Base-by-base conservation (phyloP, 1,139 yeast genomes). In the Pichia sp. region DNA sequence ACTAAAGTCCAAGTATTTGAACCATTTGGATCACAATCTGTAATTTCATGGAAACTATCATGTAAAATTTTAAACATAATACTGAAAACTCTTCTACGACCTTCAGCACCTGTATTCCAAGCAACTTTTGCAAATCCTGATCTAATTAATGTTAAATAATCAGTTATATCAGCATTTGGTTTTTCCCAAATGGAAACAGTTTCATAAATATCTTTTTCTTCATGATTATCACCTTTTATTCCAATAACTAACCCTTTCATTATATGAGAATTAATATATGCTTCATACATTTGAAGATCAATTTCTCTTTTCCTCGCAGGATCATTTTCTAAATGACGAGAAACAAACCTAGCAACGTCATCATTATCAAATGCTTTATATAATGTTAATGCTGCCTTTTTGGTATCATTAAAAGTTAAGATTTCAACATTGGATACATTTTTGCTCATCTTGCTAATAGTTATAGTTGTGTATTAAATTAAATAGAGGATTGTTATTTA, bases 161-260 rank as follows among this genome's bases (percentile, higher is more conserved):
- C 69, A 46, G 73, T 76, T 46, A 66, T 66, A 44, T 76, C 68
- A 1, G 82, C 54, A 3, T 59, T 72, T 4, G 86, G 86, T 16
- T 70, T 68, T 37, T 80, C 68, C 85, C 86, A 80, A 33, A 79
- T 61, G 9, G 82, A 76, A 27, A 80, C 82, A 4, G 83, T 78
- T 60, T 80, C 85, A 59, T 75, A 80, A 11, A 67, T 68, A 10
- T 70, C 71, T 30, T 43, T 49, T 7, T 45, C 30, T 39, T 62
- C 64, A 42, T 55, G 57, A 36, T 53, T 51, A 1, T 60, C 66
- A 25, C 67, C 66, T 34, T 57, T 61, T 11, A 63, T 66, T 5
- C 77, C 84, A 31, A 78, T 59, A 24, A 74, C 80, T 20, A 77
- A 50, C 1, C 87, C 87, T 45, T 75, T 71, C 49, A 70, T 58